Percentiles rank a stretch among this genome's conserved stretches.
phyloP scores from a whole-genome alignment of 1,284 basidiomycete species.

The Tilletia caries region DNA sequence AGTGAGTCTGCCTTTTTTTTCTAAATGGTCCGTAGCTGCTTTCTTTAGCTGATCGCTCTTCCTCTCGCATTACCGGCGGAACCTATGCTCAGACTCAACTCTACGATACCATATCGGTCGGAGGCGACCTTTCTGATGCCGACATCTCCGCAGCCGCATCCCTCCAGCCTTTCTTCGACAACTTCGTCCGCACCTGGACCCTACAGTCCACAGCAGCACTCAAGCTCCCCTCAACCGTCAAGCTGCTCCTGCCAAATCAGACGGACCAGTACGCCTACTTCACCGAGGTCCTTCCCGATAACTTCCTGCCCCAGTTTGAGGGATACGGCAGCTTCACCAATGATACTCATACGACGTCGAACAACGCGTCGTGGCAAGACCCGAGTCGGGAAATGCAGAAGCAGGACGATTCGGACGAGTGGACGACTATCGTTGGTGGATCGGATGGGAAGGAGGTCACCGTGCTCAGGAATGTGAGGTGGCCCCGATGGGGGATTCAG shows the following conservation, averaged over 20 bases:
- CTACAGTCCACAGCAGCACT: not conserved
- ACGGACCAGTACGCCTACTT: not conserved
- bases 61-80: too few species aligned
- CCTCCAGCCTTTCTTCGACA: not conserved
- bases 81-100: not conserved
- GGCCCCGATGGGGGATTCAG: slow-evolving; percentile 5
- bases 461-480: not conserved
- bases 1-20: not conserved
- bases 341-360: not conserved
- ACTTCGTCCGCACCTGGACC: slow-evolving; percentile 3
- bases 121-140: not conserved
- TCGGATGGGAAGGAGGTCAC: not conserved
- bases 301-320: not conserved
- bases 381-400: not conserved
- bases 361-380: not conserved
- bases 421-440: not conserved
- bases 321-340: not conserved
- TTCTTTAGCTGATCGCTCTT: too few species aligned
- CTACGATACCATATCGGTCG: not conserved
- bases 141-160: not conserved
- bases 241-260: not conserved
- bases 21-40: not conserved
- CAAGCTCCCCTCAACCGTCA: not conserved
- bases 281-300: not conserved
- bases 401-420: not conserved